A percentile compares a stretch with the other conserved stretches of the same genome.
These are phyloP conservation scores for Phycomyces blakesleeanus DNA, from an alignment of 192 early-diverging fungal species.

Conservation along the genomic window DNA sequence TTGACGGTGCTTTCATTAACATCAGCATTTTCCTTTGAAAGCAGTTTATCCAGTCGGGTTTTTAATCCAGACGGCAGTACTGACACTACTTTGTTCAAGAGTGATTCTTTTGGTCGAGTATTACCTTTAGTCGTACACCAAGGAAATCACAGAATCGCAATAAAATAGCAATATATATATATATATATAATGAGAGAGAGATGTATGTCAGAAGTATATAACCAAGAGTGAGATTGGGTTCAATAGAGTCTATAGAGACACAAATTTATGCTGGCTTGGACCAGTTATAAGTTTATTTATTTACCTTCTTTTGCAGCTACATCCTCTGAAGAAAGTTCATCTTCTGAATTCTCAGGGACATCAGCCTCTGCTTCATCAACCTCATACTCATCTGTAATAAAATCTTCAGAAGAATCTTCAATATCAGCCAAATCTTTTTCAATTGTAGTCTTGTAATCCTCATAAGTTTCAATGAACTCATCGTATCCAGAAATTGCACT, in stretches of 20 bases:
- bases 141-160: not conserved
- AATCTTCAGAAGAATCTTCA: slow-evolving; percentile 17
- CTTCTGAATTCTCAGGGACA: slow-evolving; percentile 1
- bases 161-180: not conserved
- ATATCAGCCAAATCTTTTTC: slow-evolving; percentile 21
- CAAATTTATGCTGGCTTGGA: too few species aligned
- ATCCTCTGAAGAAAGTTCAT: not conserved
- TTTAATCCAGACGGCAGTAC: not conserved
- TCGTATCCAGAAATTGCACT: slow-evolving; percentile 57
- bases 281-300: too few species aligned
- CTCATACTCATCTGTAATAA: slow-evolving; percentile 25
- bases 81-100: not conserved
- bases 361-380: slow-evolving; percentile 29
- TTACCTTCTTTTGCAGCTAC: not conserved
- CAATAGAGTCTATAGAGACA: too few species aligned
- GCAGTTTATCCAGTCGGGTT: slow-evolving; percentile 1
- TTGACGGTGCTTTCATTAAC: not conserved
- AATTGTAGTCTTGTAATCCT: slow-evolving; percentile 27
- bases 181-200: not conserved
- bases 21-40: slow-evolving; percentile 1
- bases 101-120: not conserved
- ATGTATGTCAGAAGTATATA: too few species aligned
- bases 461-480: slow-evolving; percentile 48
- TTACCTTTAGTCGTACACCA: not conserved
- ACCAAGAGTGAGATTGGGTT: too few species aligned